Evolutionary conservation across 1,139 yeast species (phyloP).

Genomic region (Saccharomycopsis hybrid): DNA sequence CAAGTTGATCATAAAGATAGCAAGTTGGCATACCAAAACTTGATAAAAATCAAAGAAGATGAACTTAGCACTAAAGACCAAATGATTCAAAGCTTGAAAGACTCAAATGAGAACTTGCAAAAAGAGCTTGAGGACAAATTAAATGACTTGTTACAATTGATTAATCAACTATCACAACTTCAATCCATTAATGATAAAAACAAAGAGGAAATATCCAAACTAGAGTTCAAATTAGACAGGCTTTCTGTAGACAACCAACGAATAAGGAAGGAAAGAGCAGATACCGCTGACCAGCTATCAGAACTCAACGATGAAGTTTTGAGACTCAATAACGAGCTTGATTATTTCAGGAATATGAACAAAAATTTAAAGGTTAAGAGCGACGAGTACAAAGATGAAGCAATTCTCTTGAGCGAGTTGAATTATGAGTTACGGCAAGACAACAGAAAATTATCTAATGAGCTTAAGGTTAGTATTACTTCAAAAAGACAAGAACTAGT

Average conservation of each 20-base stretch:
- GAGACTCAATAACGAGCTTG: too few species aligned
- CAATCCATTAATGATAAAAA: slow-evolving; percentile 12
- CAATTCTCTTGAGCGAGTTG: too few species aligned
- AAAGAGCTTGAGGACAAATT: slow-evolving; percentile 16
- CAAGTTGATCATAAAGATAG: slow-evolving; percentile 13
- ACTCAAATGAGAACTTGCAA: slow-evolving; percentile 10
- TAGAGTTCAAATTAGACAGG: slow-evolving; percentile 13
- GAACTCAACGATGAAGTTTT: too few species aligned
- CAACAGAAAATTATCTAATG: too few species aligned
- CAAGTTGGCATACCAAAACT: slow-evolving; percentile 10
- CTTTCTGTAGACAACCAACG: slow-evolving; percentile 5
- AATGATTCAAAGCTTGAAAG: slow-evolving; percentile 7
- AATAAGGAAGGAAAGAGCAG: slow-evolving; percentile 2
- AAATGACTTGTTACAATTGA: slow-evolving; percentile 8
- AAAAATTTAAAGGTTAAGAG: too few species aligned
- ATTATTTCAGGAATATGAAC: too few species aligned
- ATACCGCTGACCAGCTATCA: not conserved
- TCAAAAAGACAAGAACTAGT: too few species aligned
- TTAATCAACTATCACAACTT: slow-evolving; percentile 13
- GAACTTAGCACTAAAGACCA: slow-evolving; percentile 5
- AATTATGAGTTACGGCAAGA: too few species aligned
- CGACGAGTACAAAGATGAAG: too few species aligned
- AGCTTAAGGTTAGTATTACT: too few species aligned
- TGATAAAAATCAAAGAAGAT: slow-evolving; percentile 7
- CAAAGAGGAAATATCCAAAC: slow-evolving; percentile 18